Base-by-base conservation (phyloP, 164 flowering plant genomes). In the Vitis rotundifolia region DNA sequence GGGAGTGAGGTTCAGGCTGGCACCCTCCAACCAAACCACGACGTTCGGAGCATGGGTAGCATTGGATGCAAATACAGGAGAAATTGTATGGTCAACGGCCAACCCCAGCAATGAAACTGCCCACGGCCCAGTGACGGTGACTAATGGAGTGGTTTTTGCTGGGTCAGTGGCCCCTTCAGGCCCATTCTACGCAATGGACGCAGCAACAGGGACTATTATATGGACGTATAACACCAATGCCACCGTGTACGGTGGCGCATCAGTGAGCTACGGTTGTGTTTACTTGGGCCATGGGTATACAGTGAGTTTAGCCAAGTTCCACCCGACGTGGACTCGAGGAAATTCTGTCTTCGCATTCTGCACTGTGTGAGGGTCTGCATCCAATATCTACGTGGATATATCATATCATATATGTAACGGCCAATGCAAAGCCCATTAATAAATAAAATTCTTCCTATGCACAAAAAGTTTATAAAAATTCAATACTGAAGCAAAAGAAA, bases 41-140 rank as follows among this genome's bases (percentile, higher is more conserved):
- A 81, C 79, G 0, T 80, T 80, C 0, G 88, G 91, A 11, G 87
- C 75, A 47, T 84, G 90, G 90, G 88, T 87, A 49, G 90, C 84
- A 2, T 13, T 81, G 73, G 87, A 87, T 48, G 86, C 85, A 1
- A 64, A 61, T 22, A 67, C 83, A 0, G 85, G 87, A 6, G n/a
- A 68, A 19, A 77, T 82, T 44, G 8, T 81, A 0, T 86, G 89
- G 91, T 69, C 87, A 12, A 85, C 81, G 0, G 81, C 87, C 6
- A 70, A 83, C 60, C 88, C 87, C 0, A 77, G 74, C 79, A 83
- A 84, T 54, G 79, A 71, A 3, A 75, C 78, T 1, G 66, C 75
- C 18, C 63, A 28, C 1, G 87, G 79, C 3, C 87, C 88, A 0
- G 86, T 83, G 9, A 77, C 87, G 1, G 2, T 84, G 26, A 83